Percentiles rank a stretch among this genome's conserved stretches.
Evolutionary conservation across 2,329 filamentous ascomycete genomes (phyloP).

Genomic region (Alternaria ventricosa): DNA sequence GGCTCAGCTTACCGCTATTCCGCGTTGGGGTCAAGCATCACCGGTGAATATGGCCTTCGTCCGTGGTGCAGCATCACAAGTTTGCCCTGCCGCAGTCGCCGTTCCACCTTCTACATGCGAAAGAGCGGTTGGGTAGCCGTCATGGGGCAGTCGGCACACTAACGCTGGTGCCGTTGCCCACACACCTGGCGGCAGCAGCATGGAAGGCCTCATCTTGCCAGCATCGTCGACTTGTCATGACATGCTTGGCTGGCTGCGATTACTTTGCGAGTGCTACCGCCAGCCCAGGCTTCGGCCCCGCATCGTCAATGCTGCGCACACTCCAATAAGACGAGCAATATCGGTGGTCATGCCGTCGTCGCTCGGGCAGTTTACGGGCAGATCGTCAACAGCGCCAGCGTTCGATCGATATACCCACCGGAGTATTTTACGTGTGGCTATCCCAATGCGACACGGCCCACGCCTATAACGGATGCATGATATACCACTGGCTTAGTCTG

Average conservation of each 20-base stretch:
- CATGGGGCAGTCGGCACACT: conserved; percentile 5
- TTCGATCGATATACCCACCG: conserved; percentile 42
- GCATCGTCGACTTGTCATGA: background rate
- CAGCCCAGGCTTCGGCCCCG: conserved; percentile 36
- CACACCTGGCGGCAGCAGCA: background rate
- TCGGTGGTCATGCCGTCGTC: conserved; percentile 26
- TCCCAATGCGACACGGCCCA: conserved; percentile 27
- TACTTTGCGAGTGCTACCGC: conserved; percentile 28
- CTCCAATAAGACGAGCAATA: conserved; percentile 25
- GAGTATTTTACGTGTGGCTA: conserved; percentile 42
- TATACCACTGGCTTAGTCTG: conserved; percentile 33
- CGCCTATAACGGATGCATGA: conserved; percentile 28
- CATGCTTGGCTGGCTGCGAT: background rate
- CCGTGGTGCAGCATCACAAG: conserved; percentile 3
- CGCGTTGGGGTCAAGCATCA: conserved; percentile 31
- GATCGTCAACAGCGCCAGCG: conserved; percentile 43
- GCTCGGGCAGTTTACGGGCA: conserved; percentile 45
- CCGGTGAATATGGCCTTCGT: conserved; percentile 7
- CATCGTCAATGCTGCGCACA: conserved; percentile 31
- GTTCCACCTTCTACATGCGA: conserved; percentile 17
- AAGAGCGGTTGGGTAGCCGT: conserved; percentile 4
- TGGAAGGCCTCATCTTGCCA: background rate
- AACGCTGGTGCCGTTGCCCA: conserved; percentile 4
- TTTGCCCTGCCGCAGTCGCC: conserved; percentile 13
- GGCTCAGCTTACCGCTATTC: conserved; percentile 40